Evolutionary conservation across 2,329 filamentous ascomycete species (phyloP).

Genomic region (Magnaporthiopsis incrustans): DNA sequence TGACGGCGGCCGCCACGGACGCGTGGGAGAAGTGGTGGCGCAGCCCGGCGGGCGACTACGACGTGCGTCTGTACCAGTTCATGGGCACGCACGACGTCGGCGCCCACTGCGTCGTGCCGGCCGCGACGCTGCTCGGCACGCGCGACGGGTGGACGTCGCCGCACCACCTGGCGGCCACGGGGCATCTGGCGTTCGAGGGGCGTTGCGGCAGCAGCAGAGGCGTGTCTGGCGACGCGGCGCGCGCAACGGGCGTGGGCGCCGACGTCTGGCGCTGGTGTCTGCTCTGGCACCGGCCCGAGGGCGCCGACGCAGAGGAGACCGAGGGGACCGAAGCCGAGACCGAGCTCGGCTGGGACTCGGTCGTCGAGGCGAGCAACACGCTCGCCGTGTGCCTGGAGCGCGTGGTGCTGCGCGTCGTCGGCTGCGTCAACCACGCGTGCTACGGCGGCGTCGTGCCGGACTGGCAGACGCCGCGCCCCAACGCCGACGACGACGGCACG

Average conservation of each 20-base stretch:
- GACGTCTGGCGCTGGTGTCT: conserved; percentile 75
- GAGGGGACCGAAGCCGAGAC: too few species aligned
- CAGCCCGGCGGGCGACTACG: conserved; percentile 38
- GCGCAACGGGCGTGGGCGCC: conserved; percentile 59
- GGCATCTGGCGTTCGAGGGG: conserved; percentile 57
- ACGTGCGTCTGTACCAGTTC: conserved; percentile 69
- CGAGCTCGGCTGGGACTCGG: conserved; percentile 65
- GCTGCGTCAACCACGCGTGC: conserved; percentile 59
- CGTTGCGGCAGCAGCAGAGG: conserved; percentile 64
- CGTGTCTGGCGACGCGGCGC: conserved; percentile 66
- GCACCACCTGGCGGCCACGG: conserved; percentile 61
- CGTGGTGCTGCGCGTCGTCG: conserved; percentile 53
- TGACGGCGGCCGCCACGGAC: conserved; percentile 64
- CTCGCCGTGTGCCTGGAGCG: conserved; percentile 61
- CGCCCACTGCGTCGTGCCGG: conserved; percentile 72
- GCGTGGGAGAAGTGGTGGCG: conserved; percentile 74
- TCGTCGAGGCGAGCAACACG: conserved; percentile 67
- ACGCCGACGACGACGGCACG: background rate
- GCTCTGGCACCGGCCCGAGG: conserved; percentile 63
- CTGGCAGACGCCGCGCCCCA: background rate
- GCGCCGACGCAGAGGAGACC: too few species aligned
- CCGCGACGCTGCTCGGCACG: conserved; percentile 62
- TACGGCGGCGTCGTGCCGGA: conserved; percentile 56
- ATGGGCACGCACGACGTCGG: conserved; percentile 68
- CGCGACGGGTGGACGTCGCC: conserved; percentile 67